phyloP scores from a whole-genome alignment of 1,284 basidiomycete genomes.

The Leccinum holopus region DNA sequence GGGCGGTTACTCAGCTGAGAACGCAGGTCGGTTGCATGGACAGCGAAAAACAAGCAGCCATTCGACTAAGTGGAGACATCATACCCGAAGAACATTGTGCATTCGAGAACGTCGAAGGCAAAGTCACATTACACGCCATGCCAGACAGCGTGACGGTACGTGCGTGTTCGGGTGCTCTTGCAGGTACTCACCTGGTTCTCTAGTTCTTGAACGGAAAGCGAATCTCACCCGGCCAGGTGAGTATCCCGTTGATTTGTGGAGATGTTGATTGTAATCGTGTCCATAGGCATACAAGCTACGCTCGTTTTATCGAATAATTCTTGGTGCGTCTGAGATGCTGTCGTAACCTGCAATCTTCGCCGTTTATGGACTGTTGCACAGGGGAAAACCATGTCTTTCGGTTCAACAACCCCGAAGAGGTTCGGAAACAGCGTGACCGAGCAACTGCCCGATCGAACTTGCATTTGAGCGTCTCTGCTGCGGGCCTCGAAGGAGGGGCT shows the following conservation, averaged over 20 bases:
- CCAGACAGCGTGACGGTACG: conserved; percentile 82
- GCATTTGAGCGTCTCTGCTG: conserved; percentile 60
- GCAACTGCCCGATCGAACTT: conserved; percentile 68
- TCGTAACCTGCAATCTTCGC: conserved; percentile 9
- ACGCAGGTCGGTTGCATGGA: conserved; percentile 78
- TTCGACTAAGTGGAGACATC: conserved; percentile 89
- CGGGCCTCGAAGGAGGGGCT: conserved; percentile 55
- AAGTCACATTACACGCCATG: conserved; percentile 79
- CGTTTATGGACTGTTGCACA: conserved; percentile 28
- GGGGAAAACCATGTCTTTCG: conserved; percentile 98
- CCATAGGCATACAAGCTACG: conserved; percentile 74
- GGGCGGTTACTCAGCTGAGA: conserved; percentile 16
- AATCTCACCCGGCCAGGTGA: conserved; percentile 69
- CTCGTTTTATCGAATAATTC: conserved; percentile 94
- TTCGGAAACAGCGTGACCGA: conserved; percentile 84
- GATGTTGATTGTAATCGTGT: conserved; percentile 24
- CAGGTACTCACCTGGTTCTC: conserved; percentile 8
- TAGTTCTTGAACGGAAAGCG: conserved; percentile 94
- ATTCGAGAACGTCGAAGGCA: conserved; percentile 85
- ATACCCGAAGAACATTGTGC: conserved; percentile 92
- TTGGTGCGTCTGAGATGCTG: conserved; percentile 52
- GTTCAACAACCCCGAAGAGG: conserved; percentile 95
- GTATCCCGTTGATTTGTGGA: conserved; percentile 22
- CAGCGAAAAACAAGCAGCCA: conserved; percentile 78
- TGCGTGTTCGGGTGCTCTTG: conserved; percentile 13